Percentiles rank a stretch among this genome's conserved stretches.
These are phyloP conservation scores for Colletotrichum sp. DNA, from an alignment of 2,329 filamentous ascomycete species.

Conservation along the genomic window DNA sequence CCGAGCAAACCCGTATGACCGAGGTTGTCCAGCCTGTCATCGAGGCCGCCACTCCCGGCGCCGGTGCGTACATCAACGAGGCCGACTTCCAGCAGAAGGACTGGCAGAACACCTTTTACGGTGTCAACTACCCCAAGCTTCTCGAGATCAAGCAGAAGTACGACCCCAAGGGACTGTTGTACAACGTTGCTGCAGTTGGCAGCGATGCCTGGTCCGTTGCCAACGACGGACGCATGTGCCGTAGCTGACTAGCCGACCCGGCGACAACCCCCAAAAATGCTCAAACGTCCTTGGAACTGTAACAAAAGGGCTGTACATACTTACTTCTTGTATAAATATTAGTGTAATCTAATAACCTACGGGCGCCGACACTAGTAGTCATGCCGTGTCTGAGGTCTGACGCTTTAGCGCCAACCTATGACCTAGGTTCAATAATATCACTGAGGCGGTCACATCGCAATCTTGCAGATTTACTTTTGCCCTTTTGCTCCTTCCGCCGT, in stretches of 20 bases:
- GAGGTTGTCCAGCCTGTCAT: constrained; percentile 32
- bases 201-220: constrained; percentile 28
- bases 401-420: background rate
- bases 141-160: constrained; percentile 32
- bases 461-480: background rate
- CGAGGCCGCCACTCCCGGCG: constrained; percentile 30
- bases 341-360: background rate
- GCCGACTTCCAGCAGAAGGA: constrained; percentile 34
- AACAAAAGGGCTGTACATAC: background rate
- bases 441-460: background rate
- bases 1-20: constrained; percentile 26
- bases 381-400: background rate
- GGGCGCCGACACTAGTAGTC: background rate
- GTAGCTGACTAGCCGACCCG: background rate
- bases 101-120: constrained; percentile 34
- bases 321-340: background rate
- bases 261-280: background rate
- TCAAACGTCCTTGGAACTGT: background rate
- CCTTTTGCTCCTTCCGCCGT: background rate
- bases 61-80: constrained; percentile 35
- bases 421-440: background rate
- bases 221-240: constrained; percentile 23
- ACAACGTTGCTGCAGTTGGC: constrained; percentile 30
- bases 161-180: constrained; percentile 35
- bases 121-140: constrained; percentile 30